phyloP scores from a whole-genome alignment of 2,329 filamentous ascomycete genomes.

The Zasmidium cellare region DNA sequence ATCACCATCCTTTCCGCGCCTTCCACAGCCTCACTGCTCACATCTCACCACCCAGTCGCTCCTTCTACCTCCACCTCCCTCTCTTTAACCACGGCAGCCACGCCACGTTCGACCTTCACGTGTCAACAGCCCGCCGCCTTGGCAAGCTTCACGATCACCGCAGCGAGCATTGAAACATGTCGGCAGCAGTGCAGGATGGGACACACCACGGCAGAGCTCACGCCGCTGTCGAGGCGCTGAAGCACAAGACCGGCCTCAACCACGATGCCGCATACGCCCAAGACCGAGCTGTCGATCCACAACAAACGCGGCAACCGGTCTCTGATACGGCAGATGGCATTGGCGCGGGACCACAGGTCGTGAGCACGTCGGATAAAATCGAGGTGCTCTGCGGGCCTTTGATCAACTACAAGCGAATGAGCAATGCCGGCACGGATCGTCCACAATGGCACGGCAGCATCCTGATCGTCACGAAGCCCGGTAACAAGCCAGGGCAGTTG shows the following conservation, averaged over 20 bases:
- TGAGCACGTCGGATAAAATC: constrained; percentile 41
- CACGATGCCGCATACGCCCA: constrained; percentile 13
- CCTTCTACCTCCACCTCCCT: not conserved
- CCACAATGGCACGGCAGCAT: constrained; percentile 80
- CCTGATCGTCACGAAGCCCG: constrained; percentile 75
- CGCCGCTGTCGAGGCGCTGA: constrained; percentile 1
- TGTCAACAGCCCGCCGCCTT: not conserved
- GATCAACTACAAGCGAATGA: constrained; percentile 76
- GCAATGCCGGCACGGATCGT: constrained; percentile 48
- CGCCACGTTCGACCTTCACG: not conserved
- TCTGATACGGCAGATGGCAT: constrained; percentile 34
- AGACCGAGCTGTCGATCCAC: constrained; percentile 5
- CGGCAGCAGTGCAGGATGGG: not conserved
- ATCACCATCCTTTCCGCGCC: not conserved
- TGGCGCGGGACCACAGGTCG: constrained; percentile 44
- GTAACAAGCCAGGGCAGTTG: constrained; percentile 63
- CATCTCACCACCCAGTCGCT: constrained; percentile 3
- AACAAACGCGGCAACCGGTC: constrained; percentile 14
- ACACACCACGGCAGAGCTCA: not conserved
- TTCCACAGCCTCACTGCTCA: not conserved
- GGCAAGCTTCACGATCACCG: not conserved
- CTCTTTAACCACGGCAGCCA: not conserved
- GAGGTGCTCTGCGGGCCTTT: constrained; percentile 72
- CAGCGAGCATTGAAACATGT: not conserved
- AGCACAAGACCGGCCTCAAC: constrained; percentile 10